Evolutionary conservation across 441 rosid genomes (phyloP).

Genomic region (Euphorbia schlechtendalii): DNA sequence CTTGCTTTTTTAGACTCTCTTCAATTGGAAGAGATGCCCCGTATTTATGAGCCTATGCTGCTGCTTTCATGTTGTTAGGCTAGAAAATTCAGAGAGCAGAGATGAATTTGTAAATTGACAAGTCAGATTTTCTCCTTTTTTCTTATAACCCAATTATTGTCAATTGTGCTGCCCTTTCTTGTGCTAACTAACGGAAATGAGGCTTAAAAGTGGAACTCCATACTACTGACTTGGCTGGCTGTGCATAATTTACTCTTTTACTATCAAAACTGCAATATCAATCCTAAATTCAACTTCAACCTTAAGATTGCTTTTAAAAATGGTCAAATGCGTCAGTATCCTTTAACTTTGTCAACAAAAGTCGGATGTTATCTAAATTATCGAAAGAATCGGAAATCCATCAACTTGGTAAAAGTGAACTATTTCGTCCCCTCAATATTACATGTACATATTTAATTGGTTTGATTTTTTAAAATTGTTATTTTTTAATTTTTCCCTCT

Average conservation of each 20-base stretch:
- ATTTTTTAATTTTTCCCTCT: too few species aligned
- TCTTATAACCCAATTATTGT: constrained; percentile 21
- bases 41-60: constrained; percentile 18
- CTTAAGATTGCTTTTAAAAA: not conserved
- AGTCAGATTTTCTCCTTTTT: constrained; percentile 18
- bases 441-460: too few species aligned
- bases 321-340: too few species aligned
- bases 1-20: constrained; percentile 18
- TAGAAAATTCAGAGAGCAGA: constrained; percentile 37
- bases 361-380: too few species aligned
- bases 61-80: constrained; percentile 21
- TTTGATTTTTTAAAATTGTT: too few species aligned
- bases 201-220: constrained; percentile 7
- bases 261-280: too few species aligned
- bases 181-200: constrained; percentile 16
- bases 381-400: too few species aligned
- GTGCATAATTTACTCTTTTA: constrained; percentile 3
- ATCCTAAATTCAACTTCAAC: not conserved
- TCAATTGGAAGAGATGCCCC: constrained; percentile 20
- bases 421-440: too few species aligned
- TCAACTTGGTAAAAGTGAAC: too few species aligned
- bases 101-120: constrained; percentile 45
- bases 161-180: constrained; percentile 18
- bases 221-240: not conserved
- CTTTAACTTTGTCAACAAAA: too few species aligned